These are phyloP conservation scores for Penstemon barbatus DNA, from an alignment of 257 asterid species.

Conservation along the genomic window DNA sequence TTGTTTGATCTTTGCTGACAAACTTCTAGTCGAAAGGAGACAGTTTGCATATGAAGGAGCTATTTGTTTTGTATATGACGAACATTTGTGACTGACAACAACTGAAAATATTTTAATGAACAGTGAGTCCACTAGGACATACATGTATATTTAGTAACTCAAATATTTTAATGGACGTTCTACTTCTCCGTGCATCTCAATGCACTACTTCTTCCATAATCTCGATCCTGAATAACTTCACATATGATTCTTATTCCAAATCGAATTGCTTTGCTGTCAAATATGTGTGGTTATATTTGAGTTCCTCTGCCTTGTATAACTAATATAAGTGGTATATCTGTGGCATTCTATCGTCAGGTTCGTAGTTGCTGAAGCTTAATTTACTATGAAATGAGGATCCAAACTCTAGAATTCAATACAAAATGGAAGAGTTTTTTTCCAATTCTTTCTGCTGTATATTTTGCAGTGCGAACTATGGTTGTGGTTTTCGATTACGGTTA, in stretches of 20 bases:
- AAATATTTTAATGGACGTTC: not conserved
- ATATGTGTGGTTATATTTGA: conserved; percentile 7
- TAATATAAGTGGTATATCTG: not conserved
- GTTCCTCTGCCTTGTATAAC: conserved; percentile 14
- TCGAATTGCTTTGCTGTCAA: conserved; percentile 3
- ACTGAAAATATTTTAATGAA: not conserved
- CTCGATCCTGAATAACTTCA: not conserved
- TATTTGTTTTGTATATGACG: not conserved
- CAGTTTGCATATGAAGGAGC: not conserved
- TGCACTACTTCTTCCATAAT: conserved; percentile 6
- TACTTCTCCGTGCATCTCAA: conserved; percentile 7
- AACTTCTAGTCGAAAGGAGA: not conserved
- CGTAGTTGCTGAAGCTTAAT: conserved; percentile 11
- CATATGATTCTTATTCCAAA: not conserved
- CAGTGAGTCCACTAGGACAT: not conserved
- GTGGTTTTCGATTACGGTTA: conserved; percentile 20
- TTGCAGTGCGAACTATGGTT: conserved; percentile 4
- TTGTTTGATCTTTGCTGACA: conserved; percentile 11
- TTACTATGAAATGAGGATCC: not conserved
- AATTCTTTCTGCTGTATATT: not conserved
- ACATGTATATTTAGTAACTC: not conserved
- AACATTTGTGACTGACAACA: conserved; percentile 1
- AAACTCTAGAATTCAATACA: conserved; percentile 1
- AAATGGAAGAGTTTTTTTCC: conserved; percentile 3
- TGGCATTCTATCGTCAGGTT: conserved; percentile 20